phyloP scores from a whole-genome alignment of 257 asterid species.

The Handroanthus guayacan region DNA sequence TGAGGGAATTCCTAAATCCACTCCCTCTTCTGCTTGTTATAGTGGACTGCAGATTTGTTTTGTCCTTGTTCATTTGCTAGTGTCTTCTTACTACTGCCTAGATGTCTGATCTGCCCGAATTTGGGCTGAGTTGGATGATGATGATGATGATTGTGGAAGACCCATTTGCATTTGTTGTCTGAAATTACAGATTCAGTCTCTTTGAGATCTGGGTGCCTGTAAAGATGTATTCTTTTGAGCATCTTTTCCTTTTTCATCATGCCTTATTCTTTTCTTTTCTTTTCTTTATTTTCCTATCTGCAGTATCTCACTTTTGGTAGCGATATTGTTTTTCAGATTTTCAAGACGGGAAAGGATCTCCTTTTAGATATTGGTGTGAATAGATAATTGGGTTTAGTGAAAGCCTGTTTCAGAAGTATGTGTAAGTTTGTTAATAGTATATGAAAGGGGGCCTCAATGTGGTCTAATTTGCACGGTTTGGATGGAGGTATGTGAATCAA shows the following conservation, averaged over 20 bases:
- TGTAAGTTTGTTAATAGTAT: constrained; percentile 34
- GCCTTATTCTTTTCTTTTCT: constrained; percentile 41
- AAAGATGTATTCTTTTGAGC: constrained; percentile 65
- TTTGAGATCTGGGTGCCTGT: constrained; percentile 64
- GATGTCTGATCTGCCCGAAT: constrained; percentile 49
- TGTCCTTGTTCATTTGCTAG: constrained; percentile 23
- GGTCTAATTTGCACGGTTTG: constrained; percentile 57
- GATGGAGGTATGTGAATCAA: constrained; percentile 77
- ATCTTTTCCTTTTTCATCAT: constrained; percentile 53
- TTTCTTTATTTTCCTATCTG: constrained; percentile 47
- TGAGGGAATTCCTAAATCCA: constrained; percentile 35
- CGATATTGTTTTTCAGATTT: constrained; percentile 58
- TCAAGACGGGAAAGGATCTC: constrained; percentile 48
- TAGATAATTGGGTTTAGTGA: constrained; percentile 44
- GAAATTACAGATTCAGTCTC: constrained; percentile 42
- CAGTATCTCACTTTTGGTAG: constrained; percentile 55
- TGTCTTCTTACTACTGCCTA: constrained; percentile 13
- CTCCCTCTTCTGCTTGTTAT: constrained; percentile 21
- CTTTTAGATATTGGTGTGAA: constrained; percentile 42
- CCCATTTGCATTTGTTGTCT: constrained; percentile 45
- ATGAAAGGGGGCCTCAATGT: constrained; percentile 57
- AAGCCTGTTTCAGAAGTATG: constrained; percentile 38
- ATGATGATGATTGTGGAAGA: constrained; percentile 35
- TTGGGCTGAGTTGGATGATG: constrained; percentile 42
- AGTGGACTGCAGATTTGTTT: constrained; percentile 28